Conservation (phyloP, 2,329 filamentous ascomycete genomes). For the Diaporthe batatas region DNA sequence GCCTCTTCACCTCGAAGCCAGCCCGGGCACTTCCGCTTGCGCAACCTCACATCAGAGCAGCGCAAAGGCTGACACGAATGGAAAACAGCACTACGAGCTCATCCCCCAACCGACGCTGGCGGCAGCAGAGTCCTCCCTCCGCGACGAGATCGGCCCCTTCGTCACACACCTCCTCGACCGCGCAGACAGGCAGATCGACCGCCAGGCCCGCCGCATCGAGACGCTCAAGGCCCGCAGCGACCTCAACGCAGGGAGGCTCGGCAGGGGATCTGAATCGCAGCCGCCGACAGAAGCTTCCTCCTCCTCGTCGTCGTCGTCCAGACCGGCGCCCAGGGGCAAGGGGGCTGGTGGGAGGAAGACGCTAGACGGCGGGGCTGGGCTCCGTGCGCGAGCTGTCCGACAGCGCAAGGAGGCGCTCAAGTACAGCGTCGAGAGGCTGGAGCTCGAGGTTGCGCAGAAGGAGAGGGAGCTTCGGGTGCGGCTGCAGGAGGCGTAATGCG, state of each 20-base stretch:
- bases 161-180: constrained; percentile 83
- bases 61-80: neutral
- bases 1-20: neutral
- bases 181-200: constrained; percentile 86
- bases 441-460: constrained; percentile 86
- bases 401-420: constrained; percentile 88
- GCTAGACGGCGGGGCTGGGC: constrained; percentile 67
- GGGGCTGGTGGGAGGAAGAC: constrained; percentile 46
- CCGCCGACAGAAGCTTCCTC: neutral
- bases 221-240: constrained; percentile 86
- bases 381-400: constrained; percentile 71
- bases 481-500: constrained; percentile 53
- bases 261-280: constrained; percentile 43
- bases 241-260: constrained; percentile 79
- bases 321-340: constrained; percentile 38
- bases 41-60: neutral
- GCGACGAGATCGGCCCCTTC: constrained; percentile 91
- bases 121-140: constrained; percentile 84
- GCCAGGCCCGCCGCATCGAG: constrained; percentile 85
- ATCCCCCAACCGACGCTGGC: constrained; percentile 87
- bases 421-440: constrained; percentile 87
- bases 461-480: constrained; percentile 70
- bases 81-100: constrained; percentile 85
- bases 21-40: neutral
- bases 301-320: neutral